Evolutionary conservation across 164 flowering plant species (phyloP).

Genomic region (Sextonia rubra): DNA sequence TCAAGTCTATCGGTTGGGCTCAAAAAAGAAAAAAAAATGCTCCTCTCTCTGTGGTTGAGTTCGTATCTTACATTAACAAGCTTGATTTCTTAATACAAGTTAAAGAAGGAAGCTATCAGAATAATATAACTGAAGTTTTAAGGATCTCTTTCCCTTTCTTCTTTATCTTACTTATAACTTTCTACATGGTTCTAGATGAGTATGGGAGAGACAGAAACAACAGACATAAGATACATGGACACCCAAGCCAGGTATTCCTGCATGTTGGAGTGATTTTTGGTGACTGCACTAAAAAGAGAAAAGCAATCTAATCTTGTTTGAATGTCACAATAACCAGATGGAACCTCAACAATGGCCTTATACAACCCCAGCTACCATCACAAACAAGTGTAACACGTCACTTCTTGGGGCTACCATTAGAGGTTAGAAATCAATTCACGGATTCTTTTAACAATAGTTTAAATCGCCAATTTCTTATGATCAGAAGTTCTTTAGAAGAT

Average conservation of each 20-base stretch:
- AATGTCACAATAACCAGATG: conserved; percentile 28
- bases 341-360: conserved; percentile 28
- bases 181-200: conserved; percentile 41
- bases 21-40: not conserved
- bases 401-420: conserved; percentile 24
- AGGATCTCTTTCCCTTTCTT: not conserved
- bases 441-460: not conserved
- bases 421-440: conserved; percentile 19
- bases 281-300: not conserved
- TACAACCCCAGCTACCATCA: conserved; percentile 29
- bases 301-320: not conserved
- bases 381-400: conserved; percentile 42
- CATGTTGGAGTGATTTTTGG: not conserved
- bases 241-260: conserved; percentile 33
- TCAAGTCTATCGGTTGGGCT: not conserved
- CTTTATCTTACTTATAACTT: not conserved
- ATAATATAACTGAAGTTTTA: not conserved
- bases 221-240: conserved; percentile 46
- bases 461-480: not conserved
- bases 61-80: no score
- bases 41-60: not conserved
- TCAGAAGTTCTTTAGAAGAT: not conserved
- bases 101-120: not conserved
- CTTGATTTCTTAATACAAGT: not conserved
- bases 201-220: conserved; percentile 44